phyloP scores from a whole-genome alignment of 2,329 filamentous ascomycete genomes.

The Phialophora chinensis region DNA sequence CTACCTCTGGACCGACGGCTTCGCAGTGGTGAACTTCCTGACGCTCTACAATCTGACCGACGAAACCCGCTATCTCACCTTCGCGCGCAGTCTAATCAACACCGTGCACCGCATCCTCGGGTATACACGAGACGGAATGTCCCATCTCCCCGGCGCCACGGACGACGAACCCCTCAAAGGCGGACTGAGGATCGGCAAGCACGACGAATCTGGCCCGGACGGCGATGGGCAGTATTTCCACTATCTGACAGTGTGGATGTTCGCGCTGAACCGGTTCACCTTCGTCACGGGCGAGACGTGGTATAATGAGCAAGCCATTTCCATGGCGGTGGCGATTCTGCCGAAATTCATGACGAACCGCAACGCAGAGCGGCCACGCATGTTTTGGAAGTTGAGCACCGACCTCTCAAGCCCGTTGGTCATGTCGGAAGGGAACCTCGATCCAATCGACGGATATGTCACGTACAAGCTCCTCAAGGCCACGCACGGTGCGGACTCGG shows the following conservation, averaged over 20 bases:
- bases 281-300: conserved; percentile 53
- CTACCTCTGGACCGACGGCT: conserved; percentile 67
- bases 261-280: conserved; percentile 62
- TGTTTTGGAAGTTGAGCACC: conserved; percentile 65
- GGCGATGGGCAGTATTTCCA: conserved; percentile 68
- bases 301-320: conserved; percentile 60
- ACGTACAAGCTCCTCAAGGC: conserved; percentile 57
- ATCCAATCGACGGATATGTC: conserved; percentile 62
- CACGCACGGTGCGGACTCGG: conserved; percentile 42
- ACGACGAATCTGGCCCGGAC: conserved; percentile 56
- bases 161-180: conserved; percentile 59
- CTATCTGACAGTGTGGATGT: conserved; percentile 68
- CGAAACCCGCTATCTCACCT: conserved; percentile 53
- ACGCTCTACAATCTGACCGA: conserved; percentile 56
- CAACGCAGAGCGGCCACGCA: conserved; percentile 44
- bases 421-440: conserved; percentile 60
- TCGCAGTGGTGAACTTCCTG: conserved; percentile 65
- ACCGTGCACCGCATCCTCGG: conserved; percentile 62
- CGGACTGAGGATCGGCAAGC: conserved; percentile 65
- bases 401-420: conserved; percentile 58
- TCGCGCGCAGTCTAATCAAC: conserved; percentile 57
- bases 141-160: conserved; percentile 58
- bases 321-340: conserved; percentile 61
- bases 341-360: conserved; percentile 57
- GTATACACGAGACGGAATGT: conserved; percentile 55